Conservation (phyloP, 306 rosid genomes). For the Prunus fruticosa region DNA sequence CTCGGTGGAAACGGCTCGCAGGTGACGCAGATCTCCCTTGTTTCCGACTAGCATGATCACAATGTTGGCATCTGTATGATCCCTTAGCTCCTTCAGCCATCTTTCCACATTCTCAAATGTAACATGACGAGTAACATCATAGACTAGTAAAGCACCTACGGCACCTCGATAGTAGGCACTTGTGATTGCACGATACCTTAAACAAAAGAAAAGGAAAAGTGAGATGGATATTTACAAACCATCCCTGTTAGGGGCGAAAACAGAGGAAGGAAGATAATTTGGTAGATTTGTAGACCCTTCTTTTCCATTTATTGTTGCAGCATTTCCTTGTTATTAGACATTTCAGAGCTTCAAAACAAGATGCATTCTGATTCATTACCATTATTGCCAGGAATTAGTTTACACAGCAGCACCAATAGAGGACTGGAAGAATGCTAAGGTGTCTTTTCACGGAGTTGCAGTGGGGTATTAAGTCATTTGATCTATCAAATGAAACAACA, state of each 20-base stretch:
- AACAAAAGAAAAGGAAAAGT: constrained; percentile 10
- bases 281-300: too few species aligned
- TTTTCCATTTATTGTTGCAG: too few species aligned
- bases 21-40: constrained; percentile 76
- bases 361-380: neutral
- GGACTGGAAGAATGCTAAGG: too few species aligned
- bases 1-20: constrained; percentile 63
- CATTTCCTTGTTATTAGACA: neutral
- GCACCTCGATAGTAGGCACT: constrained; percentile 83
- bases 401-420: neutral
- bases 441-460: neutral
- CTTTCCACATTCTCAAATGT: constrained; percentile 79
- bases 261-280: too few species aligned
- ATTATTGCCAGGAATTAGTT: neutral
- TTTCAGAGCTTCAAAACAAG: neutral
- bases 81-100: constrained; percentile 88
- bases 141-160: constrained; percentile 82
- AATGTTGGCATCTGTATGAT: constrained; percentile 77
- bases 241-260: neutral
- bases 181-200: constrained; percentile 80
- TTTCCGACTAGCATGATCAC: constrained; percentile 79
- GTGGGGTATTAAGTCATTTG: neutral
- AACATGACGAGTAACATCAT: constrained; percentile 76
- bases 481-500: neutral
- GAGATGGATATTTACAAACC: neutral